phyloP scores from a whole-genome alignment of 2,329 filamentous ascomycete species.

The Zasmidium angulare region DNA sequence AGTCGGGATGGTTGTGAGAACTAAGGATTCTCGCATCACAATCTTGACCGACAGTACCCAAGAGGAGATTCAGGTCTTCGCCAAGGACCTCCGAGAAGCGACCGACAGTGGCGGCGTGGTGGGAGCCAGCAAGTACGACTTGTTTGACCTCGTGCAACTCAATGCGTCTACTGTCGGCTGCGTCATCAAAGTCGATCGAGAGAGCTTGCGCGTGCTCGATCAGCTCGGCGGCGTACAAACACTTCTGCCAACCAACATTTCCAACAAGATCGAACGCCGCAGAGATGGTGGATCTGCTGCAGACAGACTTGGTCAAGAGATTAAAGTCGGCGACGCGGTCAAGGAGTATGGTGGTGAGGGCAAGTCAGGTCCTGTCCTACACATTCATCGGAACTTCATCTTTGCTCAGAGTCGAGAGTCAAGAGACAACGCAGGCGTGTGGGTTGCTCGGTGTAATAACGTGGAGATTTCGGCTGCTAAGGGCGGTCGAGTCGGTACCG shows the following conservation, averaged over 20 bases:
- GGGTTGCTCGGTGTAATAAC: constrained; percentile 81
- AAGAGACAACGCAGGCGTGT: constrained; percentile 84
- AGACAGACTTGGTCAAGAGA: constrained; percentile 90
- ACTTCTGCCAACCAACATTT: constrained; percentile 85
- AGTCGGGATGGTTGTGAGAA: constrained; percentile 94
- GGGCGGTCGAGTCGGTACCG: constrained; percentile 77
- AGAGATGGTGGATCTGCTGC: constrained; percentile 79
- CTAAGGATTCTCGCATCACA: constrained; percentile 88
- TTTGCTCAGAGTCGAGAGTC: constrained; percentile 84
- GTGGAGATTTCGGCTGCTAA: constrained; percentile 93
- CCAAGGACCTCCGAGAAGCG: constrained; percentile 91
- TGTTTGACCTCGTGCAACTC: constrained; percentile 92
- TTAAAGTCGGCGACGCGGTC: constrained; percentile 85
- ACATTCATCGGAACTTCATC: constrained; percentile 89
- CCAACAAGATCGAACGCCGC: constrained; percentile 80
- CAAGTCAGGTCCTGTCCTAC: constrained; percentile 83
- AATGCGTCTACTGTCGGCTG: constrained; percentile 90
- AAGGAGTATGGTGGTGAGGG: constrained; percentile 86
- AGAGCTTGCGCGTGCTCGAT: constrained; percentile 85
- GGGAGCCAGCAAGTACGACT: constrained; percentile 80
- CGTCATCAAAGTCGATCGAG: constrained; percentile 91
- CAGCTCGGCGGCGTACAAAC: constrained; percentile 82
- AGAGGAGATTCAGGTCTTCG: constrained; percentile 94
- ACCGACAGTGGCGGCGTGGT: constrained; percentile 87
- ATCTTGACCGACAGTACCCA: constrained; percentile 90